Evolutionary conservation across 495 filamentous ascomycete genomes (phyloP).

Genomic region (Penicillium bialowiezense): DNA sequence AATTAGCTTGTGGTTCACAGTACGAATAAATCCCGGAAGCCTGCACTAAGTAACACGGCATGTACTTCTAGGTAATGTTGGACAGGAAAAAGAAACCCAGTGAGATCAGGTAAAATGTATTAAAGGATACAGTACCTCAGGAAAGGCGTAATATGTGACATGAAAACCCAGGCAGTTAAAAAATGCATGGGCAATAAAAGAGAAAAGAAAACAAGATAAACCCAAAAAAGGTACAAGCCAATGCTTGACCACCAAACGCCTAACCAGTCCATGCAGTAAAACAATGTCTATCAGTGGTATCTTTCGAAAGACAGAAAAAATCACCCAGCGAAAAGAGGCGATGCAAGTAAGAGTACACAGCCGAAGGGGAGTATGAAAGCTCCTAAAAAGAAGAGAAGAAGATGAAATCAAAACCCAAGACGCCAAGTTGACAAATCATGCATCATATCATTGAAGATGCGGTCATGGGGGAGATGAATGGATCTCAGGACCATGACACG

Average conservation of each 20-base stretch:
- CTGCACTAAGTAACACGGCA: no score
- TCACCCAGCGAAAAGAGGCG: slow-evolving; percentile 1
- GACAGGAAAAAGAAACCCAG: not conserved
- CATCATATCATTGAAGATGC: slow-evolving; percentile 13
- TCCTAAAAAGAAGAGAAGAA: not conserved
- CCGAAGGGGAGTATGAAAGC: slow-evolving; percentile 9
- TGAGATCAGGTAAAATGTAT: not conserved
- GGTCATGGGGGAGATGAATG: slow-evolving; percentile 6
- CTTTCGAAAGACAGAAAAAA: slow-evolving; percentile 19
- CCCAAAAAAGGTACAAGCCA: not conserved
- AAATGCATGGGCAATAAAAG: no score
- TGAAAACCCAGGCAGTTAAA: not conserved
- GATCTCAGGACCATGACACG: slow-evolving; percentile 7
- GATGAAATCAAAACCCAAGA: slow-evolving; percentile 3
- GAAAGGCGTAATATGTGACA: not conserved
- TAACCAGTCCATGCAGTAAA: slow-evolving; percentile 28
- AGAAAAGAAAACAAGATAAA: not conserved
- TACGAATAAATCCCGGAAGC: no score
- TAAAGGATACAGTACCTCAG: not conserved
- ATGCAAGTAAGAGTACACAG: slow-evolving; percentile 10
- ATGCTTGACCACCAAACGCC: slow-evolving; percentile 20
- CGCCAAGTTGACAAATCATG: slow-evolving; percentile 17
- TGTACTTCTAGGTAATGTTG: no score
- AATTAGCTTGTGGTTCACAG: no score
- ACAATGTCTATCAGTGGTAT: slow-evolving; percentile 47